A percentile compares a stretch with the other conserved stretches of the same genome.
Conservation (phyloP, 345 rosid genomes). For the Cardiospermum halicacabum region DNA sequence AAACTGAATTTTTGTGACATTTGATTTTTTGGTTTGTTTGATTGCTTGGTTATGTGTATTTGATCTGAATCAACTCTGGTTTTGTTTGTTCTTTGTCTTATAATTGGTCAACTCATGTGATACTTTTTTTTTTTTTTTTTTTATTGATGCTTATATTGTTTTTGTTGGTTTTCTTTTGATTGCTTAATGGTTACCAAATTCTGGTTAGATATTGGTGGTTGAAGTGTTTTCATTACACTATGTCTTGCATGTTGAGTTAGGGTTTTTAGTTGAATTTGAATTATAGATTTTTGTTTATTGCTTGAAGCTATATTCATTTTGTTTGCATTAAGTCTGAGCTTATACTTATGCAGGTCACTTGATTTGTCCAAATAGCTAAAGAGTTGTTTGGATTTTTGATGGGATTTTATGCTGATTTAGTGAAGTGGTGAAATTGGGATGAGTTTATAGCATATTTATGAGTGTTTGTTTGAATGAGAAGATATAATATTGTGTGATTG, state of each 20-base stretch:
- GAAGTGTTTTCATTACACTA: background rate
- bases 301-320: background rate
- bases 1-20: background rate
- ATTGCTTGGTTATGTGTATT: background rate
- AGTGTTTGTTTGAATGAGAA: background rate
- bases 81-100: background rate
- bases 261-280: background rate
- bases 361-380: slow-evolving; percentile 11
- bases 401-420: background rate
- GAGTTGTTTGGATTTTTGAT: background rate
- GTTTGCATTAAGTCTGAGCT: background rate
- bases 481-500: slow-evolving; percentile 20
- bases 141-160: background rate
- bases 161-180: background rate
- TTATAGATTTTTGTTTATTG: background rate
- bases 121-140: background rate
- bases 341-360: slow-evolving; percentile 16
- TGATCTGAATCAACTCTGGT: background rate
- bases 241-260: background rate
- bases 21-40: background rate
- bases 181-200: background rate
- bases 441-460: slow-evolving; percentile 2
- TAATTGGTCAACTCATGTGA: background rate
- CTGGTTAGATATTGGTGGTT: background rate
- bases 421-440: background rate